A percentile compares a stretch with the other conserved stretches of the same genome.
phyloP scores from a whole-genome alignment of 805 yeast species.

The Zygosaccharomyces bailii region DNA sequence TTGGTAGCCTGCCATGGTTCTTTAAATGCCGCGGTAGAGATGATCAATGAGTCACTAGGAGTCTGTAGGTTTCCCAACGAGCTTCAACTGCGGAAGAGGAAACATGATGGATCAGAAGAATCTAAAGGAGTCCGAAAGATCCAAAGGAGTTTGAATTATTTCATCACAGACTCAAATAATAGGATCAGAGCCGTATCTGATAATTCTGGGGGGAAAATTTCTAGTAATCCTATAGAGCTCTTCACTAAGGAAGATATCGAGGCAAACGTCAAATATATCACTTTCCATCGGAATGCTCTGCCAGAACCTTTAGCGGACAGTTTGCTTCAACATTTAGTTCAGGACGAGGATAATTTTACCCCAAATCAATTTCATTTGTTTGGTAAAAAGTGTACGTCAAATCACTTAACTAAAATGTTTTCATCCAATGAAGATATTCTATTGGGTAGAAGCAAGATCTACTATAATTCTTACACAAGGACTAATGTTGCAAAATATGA shows the following conservation, averaged over 20 bases:
- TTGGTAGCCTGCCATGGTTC: slow-evolving; percentile 55
- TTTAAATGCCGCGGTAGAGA: slow-evolving; percentile 38
- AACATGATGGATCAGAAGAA: slow-evolving; percentile 8
- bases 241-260: slow-evolving; percentile 52
- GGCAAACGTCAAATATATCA: slow-evolving; percentile 47
- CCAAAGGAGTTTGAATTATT: slow-evolving; percentile 17
- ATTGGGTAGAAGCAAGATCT: slow-evolving; percentile 12
- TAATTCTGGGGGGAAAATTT: slow-evolving; percentile 11
- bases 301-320: slow-evolving; percentile 48
- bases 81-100: slow-evolving; percentile 5
- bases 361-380: slow-evolving; percentile 55
- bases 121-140: slow-evolving; percentile 13
- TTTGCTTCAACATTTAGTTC: slow-evolving; percentile 40
- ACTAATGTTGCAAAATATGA: slow-evolving; percentile 36
- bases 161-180: slow-evolving; percentile 17
- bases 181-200: slow-evolving; percentile 17
- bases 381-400: slow-evolving; percentile 57
- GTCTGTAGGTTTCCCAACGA: slow-evolving; percentile 12
- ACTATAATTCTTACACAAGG: slow-evolving; percentile 41
- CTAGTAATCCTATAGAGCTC: slow-evolving; percentile 38
- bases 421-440: slow-evolving; percentile 12
- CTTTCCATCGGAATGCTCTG: slow-evolving; percentile 49
- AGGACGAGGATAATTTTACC: slow-evolving; percentile 41
- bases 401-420: slow-evolving; percentile 48
- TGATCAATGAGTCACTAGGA: slow-evolving; percentile 39